Conservation (phyloP, 2,329 filamentous ascomycete species). For the Coniochaeta ligniaria region DNA sequence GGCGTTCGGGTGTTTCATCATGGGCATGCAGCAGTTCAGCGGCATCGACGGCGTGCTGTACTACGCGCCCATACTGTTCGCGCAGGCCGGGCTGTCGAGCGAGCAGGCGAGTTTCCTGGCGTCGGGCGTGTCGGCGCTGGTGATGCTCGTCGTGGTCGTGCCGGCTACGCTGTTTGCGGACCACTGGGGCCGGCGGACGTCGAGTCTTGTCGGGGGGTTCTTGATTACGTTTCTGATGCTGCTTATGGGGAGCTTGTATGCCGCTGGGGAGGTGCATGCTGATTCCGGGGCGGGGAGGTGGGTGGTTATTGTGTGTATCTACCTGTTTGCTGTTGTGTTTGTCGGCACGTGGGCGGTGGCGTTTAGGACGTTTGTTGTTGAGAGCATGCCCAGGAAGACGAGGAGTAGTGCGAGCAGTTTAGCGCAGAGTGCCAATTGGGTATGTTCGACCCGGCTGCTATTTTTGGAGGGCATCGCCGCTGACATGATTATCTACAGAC, state of each 20-base stretch:
- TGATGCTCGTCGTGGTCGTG: slow-evolving; percentile 47
- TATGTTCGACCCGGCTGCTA: slow-evolving; percentile 10
- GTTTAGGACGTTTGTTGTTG: slow-evolving; percentile 44
- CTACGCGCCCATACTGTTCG: slow-evolving; percentile 54
- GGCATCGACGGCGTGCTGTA: slow-evolving; percentile 57
- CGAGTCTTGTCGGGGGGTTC: slow-evolving; percentile 44
- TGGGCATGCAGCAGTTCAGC: slow-evolving; percentile 51
- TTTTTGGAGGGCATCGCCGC: too few relatives aligned
- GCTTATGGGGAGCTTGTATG: slow-evolving; percentile 45
- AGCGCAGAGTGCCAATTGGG: slow-evolving; percentile 47
- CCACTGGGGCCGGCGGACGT: slow-evolving; percentile 45
- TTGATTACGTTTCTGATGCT: slow-evolving; percentile 43
- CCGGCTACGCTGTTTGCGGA: slow-evolving; percentile 49
- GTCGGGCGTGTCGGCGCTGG: slow-evolving; percentile 50
- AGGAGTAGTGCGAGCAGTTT: slow-evolving; percentile 46
- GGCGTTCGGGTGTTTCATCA: slow-evolving; percentile 46
- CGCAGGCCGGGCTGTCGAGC: slow-evolving; percentile 48
- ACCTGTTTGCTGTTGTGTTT: slow-evolving; percentile 38
- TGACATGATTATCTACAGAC: slow-evolving; percentile 15
- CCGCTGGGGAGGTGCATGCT: slow-evolving; percentile 28
- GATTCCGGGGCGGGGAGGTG: slow-evolving; percentile 32
- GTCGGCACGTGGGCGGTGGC: slow-evolving; percentile 44
- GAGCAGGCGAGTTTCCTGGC: slow-evolving; percentile 47
- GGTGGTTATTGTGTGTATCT: slow-evolving; percentile 44
- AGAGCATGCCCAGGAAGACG: slow-evolving; percentile 48